These are phyloP conservation scores for Cladosporium velox DNA, from an alignment of 2,329 filamentous ascomycete species.

Conservation along the genomic window DNA sequence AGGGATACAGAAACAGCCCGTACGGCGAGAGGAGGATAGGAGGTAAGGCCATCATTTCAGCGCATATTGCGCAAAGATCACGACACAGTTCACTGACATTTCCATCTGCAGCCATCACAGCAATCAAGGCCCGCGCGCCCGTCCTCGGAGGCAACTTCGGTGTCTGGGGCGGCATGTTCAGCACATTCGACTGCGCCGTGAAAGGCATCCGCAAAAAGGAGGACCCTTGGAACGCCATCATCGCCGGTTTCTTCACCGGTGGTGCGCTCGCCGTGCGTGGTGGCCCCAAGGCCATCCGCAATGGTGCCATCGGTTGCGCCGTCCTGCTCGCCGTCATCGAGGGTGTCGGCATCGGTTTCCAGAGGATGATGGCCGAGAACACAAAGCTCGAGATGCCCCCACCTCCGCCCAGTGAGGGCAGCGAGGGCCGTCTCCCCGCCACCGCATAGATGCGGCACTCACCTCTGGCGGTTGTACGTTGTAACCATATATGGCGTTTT, in stretches of 20 bases:
- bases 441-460: neutral
- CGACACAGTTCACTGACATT: neutral
- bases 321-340: conserved; percentile 94
- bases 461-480: conserved; percentile 8
- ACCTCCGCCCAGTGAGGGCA: conserved; percentile 42
- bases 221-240: conserved; percentile 97
- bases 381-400: conserved; percentile 71
- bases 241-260: conserved; percentile 94
- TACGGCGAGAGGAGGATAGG: conserved; percentile 95
- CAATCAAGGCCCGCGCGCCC: conserved; percentile 94
- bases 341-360: conserved; percentile 93
- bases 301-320: conserved; percentile 94
- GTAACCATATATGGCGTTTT: conserved; percentile 15
- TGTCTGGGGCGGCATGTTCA: conserved; percentile 95
- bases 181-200: conserved; percentile 92
- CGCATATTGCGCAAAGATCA: neutral
- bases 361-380: conserved; percentile 88
- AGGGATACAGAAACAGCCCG: conserved; percentile 59
- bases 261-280: conserved; percentile 89
- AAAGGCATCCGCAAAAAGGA: conserved; percentile 91
- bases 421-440: conserved; percentile 34
- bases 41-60: conserved; percentile 42
- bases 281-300: conserved; percentile 86
- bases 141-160: conserved; percentile 97
- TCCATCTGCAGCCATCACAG: conserved; percentile 68